Percentiles rank a stretch among this genome's conserved stretches.
Evolutionary conservation across 2,329 filamentous ascomycete genomes (phyloP).

Genomic region (Microsporum ferrugineum): DNA sequence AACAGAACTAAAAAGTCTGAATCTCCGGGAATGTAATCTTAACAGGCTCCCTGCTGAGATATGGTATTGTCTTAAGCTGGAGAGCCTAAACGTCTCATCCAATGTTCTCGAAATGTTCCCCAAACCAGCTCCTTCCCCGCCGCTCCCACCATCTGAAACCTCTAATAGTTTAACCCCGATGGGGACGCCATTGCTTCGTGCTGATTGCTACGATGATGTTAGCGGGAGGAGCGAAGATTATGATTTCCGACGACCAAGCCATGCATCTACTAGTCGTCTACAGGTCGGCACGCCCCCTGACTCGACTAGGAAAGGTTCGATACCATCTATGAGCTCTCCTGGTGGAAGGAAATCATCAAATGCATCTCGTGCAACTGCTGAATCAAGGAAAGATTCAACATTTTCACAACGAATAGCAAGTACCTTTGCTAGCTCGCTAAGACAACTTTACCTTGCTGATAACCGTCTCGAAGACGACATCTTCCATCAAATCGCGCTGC

Average conservation of each 20-base stretch:
- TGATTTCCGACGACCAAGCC: constrained; percentile 63
- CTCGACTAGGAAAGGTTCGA: constrained; percentile 62
- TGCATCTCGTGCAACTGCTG: constrained; percentile 55
- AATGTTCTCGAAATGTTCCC: constrained; percentile 87
- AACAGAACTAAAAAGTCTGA: constrained; percentile 69
- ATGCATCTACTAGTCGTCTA: constrained; percentile 64
- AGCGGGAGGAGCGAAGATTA: constrained; percentile 50
- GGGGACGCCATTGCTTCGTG: constrained; percentile 38
- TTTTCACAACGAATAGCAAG: constrained; percentile 66
- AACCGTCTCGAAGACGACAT: constrained; percentile 91
- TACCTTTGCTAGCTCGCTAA: constrained; percentile 78
- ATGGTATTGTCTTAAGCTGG: constrained; percentile 87
- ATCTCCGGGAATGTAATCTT: constrained; percentile 88
- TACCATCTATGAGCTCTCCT: constrained; percentile 68
- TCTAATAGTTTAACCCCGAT: constrained; percentile 7
- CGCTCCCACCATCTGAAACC: constrained; percentile 41
- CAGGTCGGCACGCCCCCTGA: constrained; percentile 64
- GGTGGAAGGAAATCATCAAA: constrained; percentile 77
- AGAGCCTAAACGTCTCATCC: constrained; percentile 88
- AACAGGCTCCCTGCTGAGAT: constrained; percentile 78
- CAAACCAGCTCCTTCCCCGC: constrained; percentile 58
- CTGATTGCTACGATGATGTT: constrained; percentile 68
- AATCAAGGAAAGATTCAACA: constrained; percentile 74
- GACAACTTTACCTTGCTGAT: constrained; percentile 79
- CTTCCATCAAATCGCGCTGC: constrained; percentile 76